Evolutionary conservation across 441 rosid species (phyloP).

Genomic region (Adansonia grandidieri): DNA sequence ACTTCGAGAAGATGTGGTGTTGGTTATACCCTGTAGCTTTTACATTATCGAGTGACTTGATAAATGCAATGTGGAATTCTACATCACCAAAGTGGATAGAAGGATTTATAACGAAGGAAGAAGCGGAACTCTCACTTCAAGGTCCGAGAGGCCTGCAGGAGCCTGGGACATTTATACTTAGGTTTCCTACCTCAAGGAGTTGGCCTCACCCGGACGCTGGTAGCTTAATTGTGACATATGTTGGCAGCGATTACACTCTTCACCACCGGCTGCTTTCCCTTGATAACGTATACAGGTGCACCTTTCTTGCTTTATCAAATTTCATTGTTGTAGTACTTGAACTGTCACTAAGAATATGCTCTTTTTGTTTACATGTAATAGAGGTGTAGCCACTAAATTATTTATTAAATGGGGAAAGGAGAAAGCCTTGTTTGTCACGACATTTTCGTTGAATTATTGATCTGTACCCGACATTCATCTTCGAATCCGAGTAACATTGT

Average conservation of each 20-base stretch:
- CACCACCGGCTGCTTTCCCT: constrained; percentile 66
- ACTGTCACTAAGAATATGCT: background rate
- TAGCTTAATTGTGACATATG: constrained; percentile 72
- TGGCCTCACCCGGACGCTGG: constrained; percentile 99
- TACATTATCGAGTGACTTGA: constrained; percentile 58
- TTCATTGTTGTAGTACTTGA: background rate
- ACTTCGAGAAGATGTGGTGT: constrained; percentile 88
- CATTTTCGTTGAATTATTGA: background rate
- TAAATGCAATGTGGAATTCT: constrained; percentile 66
- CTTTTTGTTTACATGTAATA: background rate
- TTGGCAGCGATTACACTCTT: constrained; percentile 59
- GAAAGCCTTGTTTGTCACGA: background rate
- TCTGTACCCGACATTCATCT: no score
- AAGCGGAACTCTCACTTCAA: constrained; percentile 84
- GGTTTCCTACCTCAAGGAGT: constrained; percentile 87
- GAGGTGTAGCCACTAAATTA: background rate
- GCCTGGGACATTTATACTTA: constrained; percentile 80
- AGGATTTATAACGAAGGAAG: constrained; percentile 88
- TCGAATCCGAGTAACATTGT: no score
- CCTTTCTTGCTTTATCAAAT: background rate
- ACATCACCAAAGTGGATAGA: constrained; percentile 80
- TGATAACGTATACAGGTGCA: constrained; percentile 58
- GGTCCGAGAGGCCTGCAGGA: constrained; percentile 69
- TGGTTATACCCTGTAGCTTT: constrained; percentile 87
- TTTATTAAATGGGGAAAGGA: background rate